Percentiles rank a stretch among this genome's conserved stretches.
Evolutionary conservation across 2,329 filamentous ascomycete genomes (phyloP).

Genomic region (Periconia sp.): DNA sequence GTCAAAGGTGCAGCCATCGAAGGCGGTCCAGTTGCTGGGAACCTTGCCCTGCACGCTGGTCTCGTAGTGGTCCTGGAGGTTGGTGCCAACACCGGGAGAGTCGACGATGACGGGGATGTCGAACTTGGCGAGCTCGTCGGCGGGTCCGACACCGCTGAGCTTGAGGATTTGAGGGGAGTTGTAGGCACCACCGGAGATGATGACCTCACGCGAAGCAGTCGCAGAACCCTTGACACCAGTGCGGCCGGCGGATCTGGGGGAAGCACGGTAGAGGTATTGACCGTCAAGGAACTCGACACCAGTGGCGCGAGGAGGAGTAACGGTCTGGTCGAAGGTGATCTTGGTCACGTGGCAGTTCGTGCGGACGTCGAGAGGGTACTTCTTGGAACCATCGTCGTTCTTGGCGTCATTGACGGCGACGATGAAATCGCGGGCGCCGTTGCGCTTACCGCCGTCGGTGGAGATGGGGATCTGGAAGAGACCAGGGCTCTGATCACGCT

Average conservation of each 20-base stretch:
- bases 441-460: conserved; percentile 52
- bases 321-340: conserved; percentile 65
- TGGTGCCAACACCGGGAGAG: conserved; percentile 64
- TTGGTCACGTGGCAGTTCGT: conserved; percentile 67
- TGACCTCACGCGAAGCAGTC: conserved; percentile 35
- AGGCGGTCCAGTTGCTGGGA: conserved; percentile 35
- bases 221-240: conserved; percentile 42
- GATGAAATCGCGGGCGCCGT: conserved; percentile 59
- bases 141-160: conserved; percentile 64
- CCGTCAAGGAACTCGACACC: conserved; percentile 49
- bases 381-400: conserved; percentile 53
- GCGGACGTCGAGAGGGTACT: conserved; percentile 59
- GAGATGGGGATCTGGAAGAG: conserved; percentile 63
- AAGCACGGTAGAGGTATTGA: conserved; percentile 46
- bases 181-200: conserved; percentile 54
- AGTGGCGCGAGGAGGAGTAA: conserved; percentile 53
- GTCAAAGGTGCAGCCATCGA: conserved; percentile 46
- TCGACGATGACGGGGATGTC: conserved; percentile 58
- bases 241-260: conserved; percentile 33
- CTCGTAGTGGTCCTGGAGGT: conserved; percentile 65
- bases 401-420: conserved; percentile 53
- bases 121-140: conserved; percentile 54
- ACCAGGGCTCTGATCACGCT: conserved; percentile 51
- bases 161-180: conserved; percentile 67
- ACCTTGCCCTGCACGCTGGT: conserved; percentile 50